A percentile compares a stretch with the other conserved stretches of the same genome.
These are phyloP conservation scores for Ramichloridium luteum DNA, from an alignment of 2,329 filamentous ascomycete genomes.

Conservation along the genomic window DNA sequence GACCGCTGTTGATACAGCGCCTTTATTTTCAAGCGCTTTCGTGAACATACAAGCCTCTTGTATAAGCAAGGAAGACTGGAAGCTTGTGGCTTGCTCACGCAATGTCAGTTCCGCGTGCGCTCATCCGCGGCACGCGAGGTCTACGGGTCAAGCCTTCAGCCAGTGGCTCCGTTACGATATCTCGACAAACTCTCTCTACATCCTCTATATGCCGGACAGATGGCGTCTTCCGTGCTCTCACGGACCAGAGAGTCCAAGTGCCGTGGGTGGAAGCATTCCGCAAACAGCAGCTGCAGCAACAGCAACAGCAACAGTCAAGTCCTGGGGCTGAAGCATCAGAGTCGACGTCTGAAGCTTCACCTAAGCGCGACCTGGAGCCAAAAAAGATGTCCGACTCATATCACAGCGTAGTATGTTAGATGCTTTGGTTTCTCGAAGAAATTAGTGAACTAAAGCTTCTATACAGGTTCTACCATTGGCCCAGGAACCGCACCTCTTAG, in stretches of 20 bases:
- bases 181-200: slow-evolving; percentile 8
- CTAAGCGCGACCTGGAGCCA: slow-evolving; percentile 45
- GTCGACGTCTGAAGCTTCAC: slow-evolving; percentile 8
- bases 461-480: slow-evolving; percentile 52
- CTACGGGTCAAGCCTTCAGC: no score
- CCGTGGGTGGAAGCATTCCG: slow-evolving; percentile 57
- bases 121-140: no score
- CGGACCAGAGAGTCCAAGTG: slow-evolving; percentile 48
- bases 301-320: slow-evolving; percentile 21
- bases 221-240: slow-evolving; percentile 49
- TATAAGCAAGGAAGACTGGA: no score
- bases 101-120: no score
- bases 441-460: no score
- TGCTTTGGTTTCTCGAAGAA: no score
- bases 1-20: no score
- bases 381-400: slow-evolving; percentile 62
- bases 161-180: no score
- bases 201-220: slow-evolving; percentile 31
- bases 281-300: slow-evolving; percentile 33
- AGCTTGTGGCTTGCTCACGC: no score
- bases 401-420: slow-evolving; percentile 47
- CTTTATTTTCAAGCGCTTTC: no score
- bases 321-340: slow-evolving; percentile 25
- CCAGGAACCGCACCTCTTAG: slow-evolving; percentile 63
- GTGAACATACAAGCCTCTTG: no score